Base-by-base conservation (phyloP, 2,329 filamentous ascomycete genomes). In the Xylaria sp. region DNA sequence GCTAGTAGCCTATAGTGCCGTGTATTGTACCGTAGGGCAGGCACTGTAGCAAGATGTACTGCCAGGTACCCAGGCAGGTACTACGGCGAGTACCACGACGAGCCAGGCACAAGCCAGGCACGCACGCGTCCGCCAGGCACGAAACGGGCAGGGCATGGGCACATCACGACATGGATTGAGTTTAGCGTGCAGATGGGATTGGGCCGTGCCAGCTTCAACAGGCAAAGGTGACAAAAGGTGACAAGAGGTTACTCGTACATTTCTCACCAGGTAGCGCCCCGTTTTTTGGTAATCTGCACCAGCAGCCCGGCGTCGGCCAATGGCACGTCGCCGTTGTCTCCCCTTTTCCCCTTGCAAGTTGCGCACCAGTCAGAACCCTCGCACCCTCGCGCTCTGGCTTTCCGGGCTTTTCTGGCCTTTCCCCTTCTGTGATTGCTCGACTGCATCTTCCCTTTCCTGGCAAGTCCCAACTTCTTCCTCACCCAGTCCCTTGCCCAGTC, bases 211-310 rank as follows among this genome's bases (percentile, higher is more conserved):
- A 42, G 35, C n/a, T 47, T 30, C 47, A 30, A 30, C 23, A 10
- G 51, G 23, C 13, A 35, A 42, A 23, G 42, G 23, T 5, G 23
- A 30, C 23, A 30, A 30, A 30, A 30, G 23, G 23, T 30, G 23
- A 30, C 23, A 30, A 30, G 23, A 30, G 23, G 44, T 55, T 64
- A 16, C 16, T 16, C 16, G 16, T 16, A 61, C 66, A 70, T 71
- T 76, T 73, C 75, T 75, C 73, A 73, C 75, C 75, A 76, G 72
- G 73, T 76, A 76, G 74, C 74, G 74, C 71, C 72, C 46, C 72
- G 71, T 69, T 72, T 66, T 66, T 59, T 69, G 63, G 72, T 69
- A 75, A 75, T 75, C 71, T 73, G 67, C 72, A 72, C 66, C 65
- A 68, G 47, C 65, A 68, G 42, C 34, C 60, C 58, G 64, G 63